Evolutionary conservation across 257 asterid species (phyloP), one percentile per base, ranked within the genome.

Genomic region (Ophiorrhiza pumila): DNA sequence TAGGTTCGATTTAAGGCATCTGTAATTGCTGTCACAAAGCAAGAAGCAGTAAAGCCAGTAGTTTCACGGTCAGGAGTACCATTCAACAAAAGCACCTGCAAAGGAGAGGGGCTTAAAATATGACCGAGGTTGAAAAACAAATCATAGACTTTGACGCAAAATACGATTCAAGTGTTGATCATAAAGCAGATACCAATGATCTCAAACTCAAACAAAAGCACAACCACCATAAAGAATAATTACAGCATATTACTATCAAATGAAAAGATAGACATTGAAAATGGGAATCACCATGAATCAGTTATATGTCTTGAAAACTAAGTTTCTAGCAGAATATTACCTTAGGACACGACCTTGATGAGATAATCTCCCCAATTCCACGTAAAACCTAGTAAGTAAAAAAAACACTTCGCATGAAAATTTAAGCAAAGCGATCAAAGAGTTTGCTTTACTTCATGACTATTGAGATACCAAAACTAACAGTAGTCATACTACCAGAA

Each of bases 11-110:
- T 94, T 77, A 94, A 66, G 72, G 98, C 96, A 88, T 88, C 96
- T 0, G 98, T 75, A 71, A 94, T 90, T 35, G 98, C 96, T 65
- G 96, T 91, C 76, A 91, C 97, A 79, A 94, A 94, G 85, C 91
- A 77, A 62, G 96, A 89, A 78, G 98, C 96, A 56, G 85, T 84
- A 75, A 94, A 86, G 82, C 88, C 93, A 79, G 86, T 72, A 62
- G 98, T 89, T 82, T 94, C 98, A 76, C 98, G 87, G 81, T 94
- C 98, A 71, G 81, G 87, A 32, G 96, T 84, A 74, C 96, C 95
- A 73, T 91, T 94, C 86, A 94, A 86, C 71, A 94, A 79, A 80
- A 94, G 95, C 69, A 94, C 96, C 98, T 94, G 80, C 52, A 32
- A 80, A 59, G 65, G 63, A 35, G 75, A 78, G 53, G 71, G 69